Evolutionary conservation across 768 basidiomycete species (phyloP).

Genomic region (Lentinula boryana): DNA sequence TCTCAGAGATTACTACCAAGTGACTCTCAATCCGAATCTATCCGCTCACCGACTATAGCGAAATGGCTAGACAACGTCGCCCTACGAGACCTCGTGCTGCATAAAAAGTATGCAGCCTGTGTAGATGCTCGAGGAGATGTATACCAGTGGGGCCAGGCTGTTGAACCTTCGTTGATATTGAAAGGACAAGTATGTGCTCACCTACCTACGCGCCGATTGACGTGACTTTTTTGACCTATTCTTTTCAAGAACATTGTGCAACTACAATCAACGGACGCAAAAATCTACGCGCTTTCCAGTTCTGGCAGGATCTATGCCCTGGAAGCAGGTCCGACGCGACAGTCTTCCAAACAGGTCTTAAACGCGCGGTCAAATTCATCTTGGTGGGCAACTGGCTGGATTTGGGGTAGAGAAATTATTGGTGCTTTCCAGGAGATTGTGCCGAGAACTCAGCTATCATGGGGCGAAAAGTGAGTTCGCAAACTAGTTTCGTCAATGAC

Average conservation of each 20-base stretch:
- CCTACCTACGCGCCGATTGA: conserved; percentile 7
- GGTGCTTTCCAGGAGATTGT: conserved; percentile 57
- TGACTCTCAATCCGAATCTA: conserved; percentile 26
- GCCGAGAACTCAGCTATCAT: conserved; percentile 45
- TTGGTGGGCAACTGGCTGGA: conserved; percentile 61
- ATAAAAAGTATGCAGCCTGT: conserved; percentile 64
- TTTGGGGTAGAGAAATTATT: conserved; percentile 42
- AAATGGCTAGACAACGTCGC: conserved; percentile 63
- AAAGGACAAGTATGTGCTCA: conserved; percentile 49
- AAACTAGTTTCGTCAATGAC: not conserved
- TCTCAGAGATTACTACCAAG: conserved; percentile 38
- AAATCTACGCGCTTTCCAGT: conserved; percentile 73
- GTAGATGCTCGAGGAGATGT: conserved; percentile 77
- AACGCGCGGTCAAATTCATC: conserved; percentile 37
- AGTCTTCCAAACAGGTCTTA: conserved; percentile 27
- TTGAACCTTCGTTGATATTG: conserved; percentile 46
- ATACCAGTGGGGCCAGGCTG: conserved; percentile 75
- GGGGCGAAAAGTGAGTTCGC: conserved; percentile 59
- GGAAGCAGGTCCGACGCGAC: conserved; percentile 43
- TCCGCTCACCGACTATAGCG: conserved; percentile 45
- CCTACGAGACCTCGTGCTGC: conserved; percentile 66
- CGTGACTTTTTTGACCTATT: not conserved
- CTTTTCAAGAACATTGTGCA: conserved; percentile 58
- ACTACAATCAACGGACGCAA: conserved; percentile 52
- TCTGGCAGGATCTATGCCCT: conserved; percentile 73